Evolutionary conservation across 2,329 filamentous ascomycete genomes (phyloP), one percentile per base, ranked within the genome.

Genomic region (Lachnellula arida): DNA sequence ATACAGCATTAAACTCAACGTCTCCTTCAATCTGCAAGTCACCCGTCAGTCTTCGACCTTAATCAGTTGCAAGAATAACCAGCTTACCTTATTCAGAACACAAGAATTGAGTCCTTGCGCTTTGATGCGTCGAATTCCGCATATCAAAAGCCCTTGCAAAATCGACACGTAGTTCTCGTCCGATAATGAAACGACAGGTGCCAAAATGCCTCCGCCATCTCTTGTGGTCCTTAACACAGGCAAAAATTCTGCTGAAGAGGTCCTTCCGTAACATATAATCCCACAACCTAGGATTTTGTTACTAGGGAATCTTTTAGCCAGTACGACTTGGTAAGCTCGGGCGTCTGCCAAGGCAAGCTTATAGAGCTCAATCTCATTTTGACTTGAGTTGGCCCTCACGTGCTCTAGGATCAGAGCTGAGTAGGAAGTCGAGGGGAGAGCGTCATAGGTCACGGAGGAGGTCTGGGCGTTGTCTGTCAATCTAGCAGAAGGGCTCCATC

Each of bases 301-400:
- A 62, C 87, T 84, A 52, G 79, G 76, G 0, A 79, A 79, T 49
- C 81, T 73, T 68, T 84, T 87, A 3, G 85, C 85, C 40, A 85
- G 78, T 57, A 88, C 86, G 59, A 88, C 81, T 15, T 84, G 84
- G 61, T 83, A 86, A 37, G 81, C 76, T 23, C 77, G 74, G 14
- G 82, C 78, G 56, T 86, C 84, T 4, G 76, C 73, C 2, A 88
- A 74, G 0, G 85, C 85, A 55, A 86, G 75, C 61, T 81, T 80
- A 70, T 88, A 88, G 17, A 87, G 79, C 60, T 86, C 82, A 32
- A 82, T 76, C 8, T 87, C 75, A 9, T 85, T 85, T 59, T 84
- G 82, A 4, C 81, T 75, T 43, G 84, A 81, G 70, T 80, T 83
- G 2, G 80, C 82, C 63, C 79, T 81, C 67, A 88, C 81, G 64